These are phyloP conservation scores for Torulaspora globosa DNA, from an alignment of 1,139 yeast genomes.

Conservation along the genomic window DNA sequence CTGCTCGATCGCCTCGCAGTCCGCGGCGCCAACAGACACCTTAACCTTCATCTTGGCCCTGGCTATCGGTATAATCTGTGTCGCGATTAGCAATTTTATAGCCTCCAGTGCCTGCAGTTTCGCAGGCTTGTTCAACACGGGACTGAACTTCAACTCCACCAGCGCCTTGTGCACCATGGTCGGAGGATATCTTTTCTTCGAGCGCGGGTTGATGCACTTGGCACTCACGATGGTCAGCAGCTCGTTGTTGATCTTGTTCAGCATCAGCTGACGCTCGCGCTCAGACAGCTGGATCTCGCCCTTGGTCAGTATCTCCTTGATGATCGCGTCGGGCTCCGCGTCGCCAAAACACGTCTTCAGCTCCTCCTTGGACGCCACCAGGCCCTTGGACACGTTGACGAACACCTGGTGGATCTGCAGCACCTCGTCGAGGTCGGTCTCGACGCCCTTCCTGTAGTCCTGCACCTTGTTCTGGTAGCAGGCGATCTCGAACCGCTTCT, in stretches of 20 bases:
- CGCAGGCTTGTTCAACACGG: conserved; percentile 73
- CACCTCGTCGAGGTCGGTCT: conserved; percentile 92
- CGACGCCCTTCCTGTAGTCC: conserved; percentile 84
- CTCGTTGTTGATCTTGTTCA: conserved; percentile 75
- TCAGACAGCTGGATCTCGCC: conserved; percentile 95
- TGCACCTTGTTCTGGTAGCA: conserved; percentile 96
- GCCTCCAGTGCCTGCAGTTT: conserved; percentile 92
- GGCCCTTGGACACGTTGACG: conserved; percentile 89
- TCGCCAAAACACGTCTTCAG: conserved; percentile 69
- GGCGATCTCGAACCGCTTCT: conserved; percentile 88
- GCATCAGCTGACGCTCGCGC: conserved; percentile 78
- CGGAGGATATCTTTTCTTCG: conserved; percentile 89
- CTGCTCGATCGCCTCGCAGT: conserved; percentile 39
- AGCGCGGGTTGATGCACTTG: conserved; percentile 85
- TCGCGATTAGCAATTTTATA: conserved; percentile 67
- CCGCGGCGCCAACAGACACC: conserved; percentile 45
- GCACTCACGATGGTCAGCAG: conserved; percentile 79
- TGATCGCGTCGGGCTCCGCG: conserved; percentile 67
- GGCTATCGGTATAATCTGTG: conserved; percentile 86
- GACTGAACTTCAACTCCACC: conserved; percentile 73
- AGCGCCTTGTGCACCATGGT: conserved; percentile 89
- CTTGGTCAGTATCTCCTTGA: conserved; percentile 73
- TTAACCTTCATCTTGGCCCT: conserved; percentile 91
- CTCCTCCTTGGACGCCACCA: conserved; percentile 87
- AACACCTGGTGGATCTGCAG: conserved; percentile 94